Evolutionary conservation across 1,139 yeast species (phyloP), one percentile per base, ranked within the genome.

Genomic region (Kodamaea alishanica): DNA sequence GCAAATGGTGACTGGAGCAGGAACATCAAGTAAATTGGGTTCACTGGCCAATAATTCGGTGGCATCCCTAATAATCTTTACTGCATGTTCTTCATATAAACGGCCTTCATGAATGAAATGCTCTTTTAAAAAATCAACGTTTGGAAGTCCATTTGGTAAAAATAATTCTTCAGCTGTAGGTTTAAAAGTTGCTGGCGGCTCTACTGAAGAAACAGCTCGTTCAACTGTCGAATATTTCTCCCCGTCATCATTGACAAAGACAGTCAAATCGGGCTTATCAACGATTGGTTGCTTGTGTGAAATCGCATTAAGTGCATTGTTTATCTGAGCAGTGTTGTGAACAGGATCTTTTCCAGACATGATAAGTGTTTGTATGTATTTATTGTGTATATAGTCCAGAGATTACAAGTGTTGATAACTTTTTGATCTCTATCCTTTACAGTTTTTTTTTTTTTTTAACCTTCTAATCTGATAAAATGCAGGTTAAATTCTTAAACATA

Each of bases 1-100:
- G 66, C 97, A 90, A 2, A 92, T 89, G 1, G 97, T 90, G 4
- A 92, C 88, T 0, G 98, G 98, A 0, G 97, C 95, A 2, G 90
- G 90, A 2, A 92, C 85, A 25, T 75, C 75, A 41, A 92, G 66
- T 52, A 92, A 60, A 50, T 86, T 92, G 4, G 96, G 95, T 55
- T 92, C 97, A 34, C 65, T 58, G 26, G 74, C 61, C 46, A 92
- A 69, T n/a, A 81, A 61, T 32, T 70, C 71, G 0, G 90, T 81
- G n/a, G 95, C 95, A 58, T 71, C 73, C 26, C 67, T 58, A 40
- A 92, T 60, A 40, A 92, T 89, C 39, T 70, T 70, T 33, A 82
- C 56, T 1, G 89, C 90, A 56, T 92, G 97, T 8, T 71, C 70
- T 49, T 81, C 84, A 11, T 74, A 70, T 36, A 92, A 67, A 39